These are phyloP conservation scores for Corymbia maculata DNA, from an alignment of 345 rosid genomes.

Conservation along the genomic window DNA sequence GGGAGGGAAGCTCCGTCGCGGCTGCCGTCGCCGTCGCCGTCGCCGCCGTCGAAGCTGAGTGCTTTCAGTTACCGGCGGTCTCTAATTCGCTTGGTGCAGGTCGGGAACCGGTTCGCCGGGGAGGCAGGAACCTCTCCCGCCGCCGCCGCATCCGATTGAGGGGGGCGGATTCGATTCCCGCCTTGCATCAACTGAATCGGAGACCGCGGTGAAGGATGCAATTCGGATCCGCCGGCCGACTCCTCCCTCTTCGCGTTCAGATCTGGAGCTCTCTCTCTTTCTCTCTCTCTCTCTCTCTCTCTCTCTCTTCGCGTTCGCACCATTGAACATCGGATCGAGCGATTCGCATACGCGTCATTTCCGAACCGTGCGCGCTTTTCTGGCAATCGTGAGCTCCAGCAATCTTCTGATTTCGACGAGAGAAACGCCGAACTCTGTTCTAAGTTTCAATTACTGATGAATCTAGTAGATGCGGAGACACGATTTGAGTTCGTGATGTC, in stretches of 20 bases:
- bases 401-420: background rate
- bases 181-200: slow-evolving; percentile 99
- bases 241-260: background rate
- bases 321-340: background rate
- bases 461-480: background rate
- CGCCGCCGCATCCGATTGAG: background rate
- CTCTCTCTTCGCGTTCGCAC: background rate
- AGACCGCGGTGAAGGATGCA: slow-evolving; percentile 57
- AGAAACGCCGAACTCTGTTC: background rate
- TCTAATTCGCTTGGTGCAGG: slow-evolving; percentile 53
- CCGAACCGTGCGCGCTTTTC: background rate
- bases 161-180: slow-evolving; percentile 35
- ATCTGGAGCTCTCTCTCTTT: background rate
- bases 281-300: background rate
- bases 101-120: slow-evolving; percentile 26
- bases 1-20: background rate
- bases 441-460: background rate
- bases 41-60: background rate
- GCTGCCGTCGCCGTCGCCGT: background rate
- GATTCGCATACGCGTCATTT: background rate
- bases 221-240: background rate
- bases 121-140: background rate
- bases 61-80: slow-evolving; percentile 22
- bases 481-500: background rate
- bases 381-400: background rate